phyloP scores from a whole-genome alignment of 192 early-diverging fungal species.

The Nowakowskiella sp. region DNA sequence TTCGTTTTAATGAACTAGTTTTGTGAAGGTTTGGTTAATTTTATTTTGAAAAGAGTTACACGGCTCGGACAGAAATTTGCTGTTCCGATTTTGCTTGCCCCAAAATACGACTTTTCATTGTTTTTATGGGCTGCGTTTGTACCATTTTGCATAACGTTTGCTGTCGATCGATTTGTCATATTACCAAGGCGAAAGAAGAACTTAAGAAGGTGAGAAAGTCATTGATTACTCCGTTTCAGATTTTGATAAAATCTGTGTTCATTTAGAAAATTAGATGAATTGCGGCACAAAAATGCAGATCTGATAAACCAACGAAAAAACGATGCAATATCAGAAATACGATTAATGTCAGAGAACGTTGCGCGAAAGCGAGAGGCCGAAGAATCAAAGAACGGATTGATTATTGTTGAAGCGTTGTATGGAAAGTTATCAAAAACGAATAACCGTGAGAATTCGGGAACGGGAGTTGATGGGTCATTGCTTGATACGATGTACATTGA shows the following conservation, averaged over 20 bases:
- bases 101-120: conserved; percentile 30
- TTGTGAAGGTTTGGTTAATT: conserved; percentile 1
- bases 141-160: conserved; percentile 23
- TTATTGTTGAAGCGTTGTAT: conserved; percentile 81
- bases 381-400: conserved; percentile 57
- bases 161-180: conserved; percentile 29
- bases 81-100: conserved; percentile 39
- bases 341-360: conserved; percentile 60
- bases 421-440: conserved; percentile 59
- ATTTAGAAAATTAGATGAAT: conserved; percentile 19
- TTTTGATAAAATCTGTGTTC: conserved; percentile 14
- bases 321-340: conserved; percentile 71
- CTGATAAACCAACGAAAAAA: conserved; percentile 48
- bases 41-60: conserved; percentile 22
- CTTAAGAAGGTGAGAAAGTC: conserved; percentile 9
- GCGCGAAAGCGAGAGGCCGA: conserved; percentile 61
- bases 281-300: conserved; percentile 40
- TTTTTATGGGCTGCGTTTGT: conserved; percentile 26
- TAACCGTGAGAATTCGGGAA: neutral
- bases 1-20: no score
- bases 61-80: conserved; percentile 43
- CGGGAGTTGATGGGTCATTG: no score
- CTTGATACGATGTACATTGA: conserved; percentile 69
- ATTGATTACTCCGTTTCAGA: conserved; percentile 9
- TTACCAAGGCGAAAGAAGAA: conserved; percentile 22